Conservation (phyloP, 2,329 filamentous ascomycete species). For the Fusarium verrucosum region DNA sequence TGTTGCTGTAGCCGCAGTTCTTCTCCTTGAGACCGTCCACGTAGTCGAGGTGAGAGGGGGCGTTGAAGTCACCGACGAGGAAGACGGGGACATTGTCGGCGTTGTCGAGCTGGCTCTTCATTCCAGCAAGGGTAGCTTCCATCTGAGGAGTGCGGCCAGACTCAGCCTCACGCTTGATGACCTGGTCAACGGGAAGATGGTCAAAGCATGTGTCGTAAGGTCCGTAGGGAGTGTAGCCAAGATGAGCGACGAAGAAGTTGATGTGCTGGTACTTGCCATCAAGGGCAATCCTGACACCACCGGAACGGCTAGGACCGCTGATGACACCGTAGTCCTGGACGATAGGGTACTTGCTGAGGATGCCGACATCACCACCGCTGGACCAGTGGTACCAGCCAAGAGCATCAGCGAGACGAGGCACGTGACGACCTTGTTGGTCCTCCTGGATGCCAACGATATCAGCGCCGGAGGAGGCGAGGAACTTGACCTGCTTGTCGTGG, state of each 20-base stretch:
- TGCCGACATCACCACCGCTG: slow-evolving; percentile 45
- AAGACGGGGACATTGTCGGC: slow-evolving; percentile 49
- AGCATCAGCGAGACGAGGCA: slow-evolving; percentile 48
- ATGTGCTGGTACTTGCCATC: slow-evolving; percentile 47
- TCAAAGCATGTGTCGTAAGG: slow-evolving; percentile 56
- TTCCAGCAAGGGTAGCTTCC: slow-evolving; percentile 47
- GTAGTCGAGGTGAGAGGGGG: slow-evolving; percentile 56
- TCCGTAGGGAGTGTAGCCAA: slow-evolving; percentile 53
- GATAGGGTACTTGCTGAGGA: slow-evolving; percentile 54
- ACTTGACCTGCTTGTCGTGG: slow-evolving; percentile 52
- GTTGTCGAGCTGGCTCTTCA: slow-evolving; percentile 46
- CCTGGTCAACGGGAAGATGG: slow-evolving; percentile 46
- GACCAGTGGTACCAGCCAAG: slow-evolving; percentile 54
- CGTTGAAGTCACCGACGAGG: slow-evolving; percentile 55
- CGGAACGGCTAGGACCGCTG: slow-evolving; percentile 29
- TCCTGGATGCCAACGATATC: slow-evolving; percentile 55
- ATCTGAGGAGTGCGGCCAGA: slow-evolving; percentile 54
- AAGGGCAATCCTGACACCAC: slow-evolving; percentile 49
- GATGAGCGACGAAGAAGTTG: slow-evolving; percentile 51
- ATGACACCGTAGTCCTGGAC: slow-evolving; percentile 44
- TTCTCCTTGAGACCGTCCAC: slow-evolving; percentile 46
- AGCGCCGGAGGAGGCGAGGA: slow-evolving; percentile 45
- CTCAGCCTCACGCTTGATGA: slow-evolving; percentile 48
- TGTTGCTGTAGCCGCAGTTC: slow-evolving; percentile 50
- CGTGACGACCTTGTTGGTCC: slow-evolving; percentile 44